These are phyloP conservation scores for Groenewaldozyma auringiensis DNA, from an alignment of 1,139 yeast genomes.

Conservation along the genomic window DNA sequence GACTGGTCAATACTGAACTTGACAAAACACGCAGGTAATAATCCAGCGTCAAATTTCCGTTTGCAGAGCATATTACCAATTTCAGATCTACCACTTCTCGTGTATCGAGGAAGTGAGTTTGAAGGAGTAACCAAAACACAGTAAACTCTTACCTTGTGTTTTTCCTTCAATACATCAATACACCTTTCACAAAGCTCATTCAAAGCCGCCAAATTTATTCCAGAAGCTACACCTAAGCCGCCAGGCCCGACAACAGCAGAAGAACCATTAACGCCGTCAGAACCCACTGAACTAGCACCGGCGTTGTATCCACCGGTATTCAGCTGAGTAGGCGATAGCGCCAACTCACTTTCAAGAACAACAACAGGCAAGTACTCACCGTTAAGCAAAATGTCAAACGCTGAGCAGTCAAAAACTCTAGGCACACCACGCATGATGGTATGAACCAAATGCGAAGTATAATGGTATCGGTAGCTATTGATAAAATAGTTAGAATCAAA, in stretches of 20 bases:
- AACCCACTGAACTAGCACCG: conserved; percentile 2
- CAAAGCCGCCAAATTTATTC: conserved; percentile 40
- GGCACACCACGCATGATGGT: conserved; percentile 78
- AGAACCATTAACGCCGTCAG: conserved; percentile 20
- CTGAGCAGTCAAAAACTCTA: conserved; percentile 81
- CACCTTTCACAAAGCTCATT: conserved; percentile 72
- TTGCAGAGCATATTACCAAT: conserved; percentile 92
- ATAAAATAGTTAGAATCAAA: not conserved
- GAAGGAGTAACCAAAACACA: conserved; percentile 78
- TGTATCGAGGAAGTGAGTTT: conserved; percentile 74
- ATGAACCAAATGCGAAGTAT: conserved; percentile 72
- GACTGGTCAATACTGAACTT: conserved; percentile 69
- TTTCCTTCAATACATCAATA: conserved; percentile 57
- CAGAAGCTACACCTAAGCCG: conserved; percentile 18
- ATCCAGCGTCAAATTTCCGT: conserved; percentile 69
- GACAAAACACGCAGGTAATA: conserved; percentile 66
- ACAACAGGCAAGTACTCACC: conserved; percentile 83
- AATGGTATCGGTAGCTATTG: conserved; percentile 52
- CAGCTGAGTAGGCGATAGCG: conserved; percentile 29
- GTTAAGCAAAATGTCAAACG: conserved; percentile 80
- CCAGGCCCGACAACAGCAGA: conserved; percentile 5
- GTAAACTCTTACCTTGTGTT: conserved; percentile 70
- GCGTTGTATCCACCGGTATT: conserved; percentile 2
- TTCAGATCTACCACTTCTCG: conserved; percentile 78
- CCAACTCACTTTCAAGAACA: conserved; percentile 76